phyloP scores from a whole-genome alignment of 768 basidiomycete species.

The Leucocoprinus leucothites region DNA sequence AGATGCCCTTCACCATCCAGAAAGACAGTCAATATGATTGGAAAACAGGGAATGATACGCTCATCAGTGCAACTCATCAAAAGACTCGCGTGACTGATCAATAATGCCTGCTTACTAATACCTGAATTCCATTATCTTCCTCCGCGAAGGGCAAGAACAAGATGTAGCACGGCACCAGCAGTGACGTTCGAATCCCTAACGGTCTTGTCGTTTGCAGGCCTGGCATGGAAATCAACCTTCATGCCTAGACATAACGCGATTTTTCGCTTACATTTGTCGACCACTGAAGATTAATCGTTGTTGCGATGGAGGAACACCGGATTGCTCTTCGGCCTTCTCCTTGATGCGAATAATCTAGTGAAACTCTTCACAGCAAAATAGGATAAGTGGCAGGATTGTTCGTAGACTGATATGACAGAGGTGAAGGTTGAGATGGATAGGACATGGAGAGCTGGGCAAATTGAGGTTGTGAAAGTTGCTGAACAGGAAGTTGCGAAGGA shows the following conservation, averaged over 20 bases:
- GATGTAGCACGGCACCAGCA: slow-evolving; percentile 86
- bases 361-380: too few species aligned
- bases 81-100: neutral
- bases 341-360: slow-evolving; percentile 88
- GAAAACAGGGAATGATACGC: neutral
- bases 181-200: slow-evolving; percentile 80
- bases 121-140: slow-evolving; percentile 42
- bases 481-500: slow-evolving; percentile 76
- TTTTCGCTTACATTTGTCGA: slow-evolving; percentile 94
- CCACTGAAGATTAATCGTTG: slow-evolving; percentile 93
- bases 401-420: slow-evolving; percentile 72
- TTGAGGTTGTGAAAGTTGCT: slow-evolving; percentile 64
- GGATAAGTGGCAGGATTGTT: too few species aligned
- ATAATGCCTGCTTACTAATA: neutral
- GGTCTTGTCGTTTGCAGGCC: slow-evolving; percentile 91
- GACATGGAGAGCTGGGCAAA: slow-evolving; percentile 87
- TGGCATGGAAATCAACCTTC: too few species aligned
- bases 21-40: slow-evolving; percentile 5
- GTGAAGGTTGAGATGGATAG: slow-evolving; percentile 78
- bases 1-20: neutral
- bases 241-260: too few species aligned
- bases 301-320: slow-evolving; percentile 94
- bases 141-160: slow-evolving; percentile 94
- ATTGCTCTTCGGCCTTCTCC: slow-evolving; percentile 98
- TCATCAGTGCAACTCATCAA: slow-evolving; percentile 8